These are phyloP conservation scores for Phalaenopsis hybrid DNA, from an alignment of 116 monocot genomes.

Conservation along the genomic window DNA sequence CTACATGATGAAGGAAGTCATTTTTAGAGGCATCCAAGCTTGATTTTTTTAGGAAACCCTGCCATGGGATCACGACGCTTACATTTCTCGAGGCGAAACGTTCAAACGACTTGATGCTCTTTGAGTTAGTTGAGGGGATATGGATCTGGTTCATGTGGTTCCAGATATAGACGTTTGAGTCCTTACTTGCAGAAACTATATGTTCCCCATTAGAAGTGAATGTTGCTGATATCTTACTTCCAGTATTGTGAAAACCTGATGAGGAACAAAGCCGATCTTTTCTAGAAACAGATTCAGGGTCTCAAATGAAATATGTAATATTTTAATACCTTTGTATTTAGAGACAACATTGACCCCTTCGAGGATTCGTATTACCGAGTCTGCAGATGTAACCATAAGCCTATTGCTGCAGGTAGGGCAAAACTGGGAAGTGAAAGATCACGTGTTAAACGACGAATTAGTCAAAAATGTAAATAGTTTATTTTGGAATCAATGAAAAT, in stretches of 20 bases:
- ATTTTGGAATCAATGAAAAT: not conserved
- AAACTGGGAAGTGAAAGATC: constrained; percentile 40
- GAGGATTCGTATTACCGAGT: constrained; percentile 72
- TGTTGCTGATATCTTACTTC: constrained; percentile 62
- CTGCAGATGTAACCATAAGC: constrained; percentile 82
- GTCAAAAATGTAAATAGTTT: not conserved
- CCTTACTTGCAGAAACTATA: constrained; percentile 64
- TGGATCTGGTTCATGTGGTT: constrained; percentile 20
- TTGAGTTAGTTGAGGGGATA: constrained; percentile 14
- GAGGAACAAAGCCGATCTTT: not conserved
- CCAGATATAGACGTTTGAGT: constrained; percentile 72
- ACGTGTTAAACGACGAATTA: not conserved
- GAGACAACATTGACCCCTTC: constrained; percentile 47
- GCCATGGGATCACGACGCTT: constrained; percentile 63
- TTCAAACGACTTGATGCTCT: constrained; percentile 47
- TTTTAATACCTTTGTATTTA: constrained; percentile 69
- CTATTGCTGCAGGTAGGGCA: constrained; percentile 54
- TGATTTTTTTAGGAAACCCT: constrained; percentile 11
- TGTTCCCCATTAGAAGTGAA: constrained; percentile 62
- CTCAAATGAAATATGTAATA: not conserved
- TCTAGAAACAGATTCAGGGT: not conserved
- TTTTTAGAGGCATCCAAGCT: not conserved
- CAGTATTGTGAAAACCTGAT: constrained; percentile 49
- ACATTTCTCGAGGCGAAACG: constrained; percentile 43
- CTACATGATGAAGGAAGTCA: not conserved